These are phyloP conservation scores for Mortierella sp. DNA, from an alignment of 371 early-diverging fungal species.

Conservation along the genomic window DNA sequence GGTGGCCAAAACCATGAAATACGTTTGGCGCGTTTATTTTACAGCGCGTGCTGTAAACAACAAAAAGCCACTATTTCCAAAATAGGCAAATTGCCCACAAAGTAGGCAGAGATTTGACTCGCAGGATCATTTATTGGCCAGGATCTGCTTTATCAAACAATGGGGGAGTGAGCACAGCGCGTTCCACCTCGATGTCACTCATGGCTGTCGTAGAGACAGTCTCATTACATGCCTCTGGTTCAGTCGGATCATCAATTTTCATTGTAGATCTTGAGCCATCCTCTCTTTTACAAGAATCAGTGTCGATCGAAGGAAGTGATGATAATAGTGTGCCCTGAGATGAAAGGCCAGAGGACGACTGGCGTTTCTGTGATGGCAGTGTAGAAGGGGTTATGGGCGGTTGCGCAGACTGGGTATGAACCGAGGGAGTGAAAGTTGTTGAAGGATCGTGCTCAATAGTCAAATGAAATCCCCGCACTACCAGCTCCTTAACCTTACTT, in stretches of 20 bases:
- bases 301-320: not conserved
- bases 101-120: not conserved
- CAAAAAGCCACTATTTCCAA: not conserved
- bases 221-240: not conserved
- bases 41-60: slow-evolving; percentile 1
- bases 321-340: not conserved
- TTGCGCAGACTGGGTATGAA: not conserved
- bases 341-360: not conserved
- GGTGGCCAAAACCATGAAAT: slow-evolving; percentile 26
- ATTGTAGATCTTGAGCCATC: not conserved
- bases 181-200: not conserved
- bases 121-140: not conserved
- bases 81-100: not conserved
- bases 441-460: not conserved
- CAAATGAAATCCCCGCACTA: slow-evolving; percentile 43
- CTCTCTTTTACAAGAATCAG: no score
- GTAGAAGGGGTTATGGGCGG: not conserved
- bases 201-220: not conserved
- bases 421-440: not conserved
- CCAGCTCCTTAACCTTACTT: slow-evolving; percentile 54
- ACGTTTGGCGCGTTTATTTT: not conserved
- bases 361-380: not conserved
- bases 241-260: not conserved
- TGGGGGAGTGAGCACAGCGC: not conserved
- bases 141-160: not conserved